phyloP scores from a whole-genome alignment of 768 basidiomycete species.

The Lactarius quietus region DNA sequence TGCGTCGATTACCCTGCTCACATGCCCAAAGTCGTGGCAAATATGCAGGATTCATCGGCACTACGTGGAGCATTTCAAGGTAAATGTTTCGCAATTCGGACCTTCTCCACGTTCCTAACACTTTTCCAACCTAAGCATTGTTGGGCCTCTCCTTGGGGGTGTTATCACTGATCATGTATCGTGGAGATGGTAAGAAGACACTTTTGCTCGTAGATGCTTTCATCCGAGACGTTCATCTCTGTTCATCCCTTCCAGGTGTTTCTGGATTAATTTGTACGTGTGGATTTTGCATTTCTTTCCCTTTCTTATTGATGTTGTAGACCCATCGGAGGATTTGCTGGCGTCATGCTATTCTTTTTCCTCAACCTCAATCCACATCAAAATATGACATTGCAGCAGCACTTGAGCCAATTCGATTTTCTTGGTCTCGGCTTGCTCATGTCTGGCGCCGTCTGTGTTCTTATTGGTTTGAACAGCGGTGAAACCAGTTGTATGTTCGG shows the following conservation, averaged over 20 bases:
- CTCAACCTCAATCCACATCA: slow-evolving; percentile 76
- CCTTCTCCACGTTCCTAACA: background rate
- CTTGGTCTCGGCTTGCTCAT: slow-evolving; percentile 61
- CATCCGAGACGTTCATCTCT: slow-evolving; percentile 1
- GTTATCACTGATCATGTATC: slow-evolving; percentile 69
- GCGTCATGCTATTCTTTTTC: slow-evolving; percentile 61
- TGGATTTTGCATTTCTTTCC: background rate
- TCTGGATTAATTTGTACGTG: slow-evolving; percentile 71
- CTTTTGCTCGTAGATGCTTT: slow-evolving; percentile 1
- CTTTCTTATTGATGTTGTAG: slow-evolving; percentile 35
- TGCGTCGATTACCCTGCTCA: background rate
- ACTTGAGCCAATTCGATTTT: slow-evolving; percentile 67
- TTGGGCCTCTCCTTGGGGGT: slow-evolving; percentile 81
- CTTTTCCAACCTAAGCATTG: slow-evolving; percentile 40
- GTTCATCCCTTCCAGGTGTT: slow-evolving; percentile 47
- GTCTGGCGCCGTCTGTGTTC: slow-evolving; percentile 56
- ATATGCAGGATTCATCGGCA: slow-evolving; percentile 70
- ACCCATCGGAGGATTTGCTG: slow-evolving; percentile 69
- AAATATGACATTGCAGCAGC: slow-evolving; percentile 51
- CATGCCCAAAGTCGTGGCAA: slow-evolving; percentile 58
- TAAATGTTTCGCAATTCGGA: slow-evolving; percentile 19
- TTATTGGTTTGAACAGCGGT: slow-evolving; percentile 72
- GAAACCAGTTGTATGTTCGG: slow-evolving; percentile 57
- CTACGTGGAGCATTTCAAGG: slow-evolving; percentile 73
- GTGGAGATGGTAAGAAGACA: slow-evolving; percentile 64